Conservation (phyloP, 2,329 filamentous ascomycete genomes). For the Phialophora verrucosa region DNA sequence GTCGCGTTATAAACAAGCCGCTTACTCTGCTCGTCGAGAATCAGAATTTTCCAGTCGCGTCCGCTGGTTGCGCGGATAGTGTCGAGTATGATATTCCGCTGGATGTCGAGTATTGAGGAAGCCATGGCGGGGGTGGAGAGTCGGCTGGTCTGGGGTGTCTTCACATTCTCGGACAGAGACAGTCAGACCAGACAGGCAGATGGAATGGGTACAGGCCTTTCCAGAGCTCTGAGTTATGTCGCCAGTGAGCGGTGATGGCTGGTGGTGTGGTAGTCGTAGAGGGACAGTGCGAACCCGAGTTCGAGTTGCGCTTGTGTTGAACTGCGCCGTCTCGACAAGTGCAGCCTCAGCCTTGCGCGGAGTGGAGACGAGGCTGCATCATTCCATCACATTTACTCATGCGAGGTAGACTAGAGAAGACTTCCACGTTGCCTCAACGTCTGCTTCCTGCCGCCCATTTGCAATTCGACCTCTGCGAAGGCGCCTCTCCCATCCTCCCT, state of each 20-base stretch:
- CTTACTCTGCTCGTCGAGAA: constrained; percentile 82
- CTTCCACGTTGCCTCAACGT: background rate
- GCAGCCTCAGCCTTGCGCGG: constrained; percentile 8
- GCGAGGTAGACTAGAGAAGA: background rate
- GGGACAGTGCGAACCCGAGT: background rate
- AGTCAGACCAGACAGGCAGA: background rate
- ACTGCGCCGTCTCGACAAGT: background rate
- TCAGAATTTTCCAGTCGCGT: constrained; percentile 86
- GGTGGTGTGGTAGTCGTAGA: background rate
- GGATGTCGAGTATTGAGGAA: constrained; percentile 81
- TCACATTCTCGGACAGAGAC: constrained; percentile 26
- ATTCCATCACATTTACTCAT: background rate
- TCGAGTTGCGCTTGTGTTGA: background rate
- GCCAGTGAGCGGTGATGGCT: background rate
- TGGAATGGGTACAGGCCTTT: background rate
- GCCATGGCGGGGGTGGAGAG: constrained; percentile 66
- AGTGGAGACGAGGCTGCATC: background rate
- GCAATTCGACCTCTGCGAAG: background rate
- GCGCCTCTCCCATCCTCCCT: background rate
- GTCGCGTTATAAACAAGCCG: constrained; percentile 89
- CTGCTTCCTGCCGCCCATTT: background rate
- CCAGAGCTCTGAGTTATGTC: background rate
- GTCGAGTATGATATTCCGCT: constrained; percentile 58
- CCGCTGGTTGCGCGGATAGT: constrained; percentile 40
- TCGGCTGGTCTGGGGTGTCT: constrained; percentile 4